Percentiles rank a stretch among this genome's conserved stretches.
phyloP scores from a whole-genome alignment of 129 eudicot genomes.

The Flaveria ramosissima region DNA sequence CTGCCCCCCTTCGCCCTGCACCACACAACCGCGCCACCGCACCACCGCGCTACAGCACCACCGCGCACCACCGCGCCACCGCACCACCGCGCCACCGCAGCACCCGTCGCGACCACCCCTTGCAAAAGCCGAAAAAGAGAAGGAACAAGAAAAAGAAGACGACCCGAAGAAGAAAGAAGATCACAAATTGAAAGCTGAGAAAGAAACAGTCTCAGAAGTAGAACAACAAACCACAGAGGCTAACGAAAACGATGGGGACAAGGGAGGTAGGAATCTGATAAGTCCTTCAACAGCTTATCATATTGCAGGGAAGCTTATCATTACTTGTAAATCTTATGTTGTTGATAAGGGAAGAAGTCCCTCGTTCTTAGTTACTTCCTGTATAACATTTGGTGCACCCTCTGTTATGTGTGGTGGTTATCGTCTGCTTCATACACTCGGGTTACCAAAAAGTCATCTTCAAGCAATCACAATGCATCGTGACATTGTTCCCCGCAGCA shows the following conservation, averaged over 20 bases:
- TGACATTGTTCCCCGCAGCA: constrained; percentile 96
- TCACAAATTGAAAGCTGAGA: constrained; percentile 9
- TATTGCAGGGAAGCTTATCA: constrained; percentile 93
- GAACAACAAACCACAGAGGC: constrained; percentile 18
- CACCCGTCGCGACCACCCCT: no score
- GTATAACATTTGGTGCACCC: constrained; percentile 95
- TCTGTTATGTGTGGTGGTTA: constrained; percentile 96
- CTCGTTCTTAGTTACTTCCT: constrained; percentile 76
- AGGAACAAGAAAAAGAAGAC: constrained; percentile 35
- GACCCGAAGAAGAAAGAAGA: constrained; percentile 8
- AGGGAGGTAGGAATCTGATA: constrained; percentile 36
- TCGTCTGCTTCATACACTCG: constrained; percentile 62
- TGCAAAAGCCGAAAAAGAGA: constrained; percentile 51
- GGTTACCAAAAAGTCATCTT: constrained; percentile 74
- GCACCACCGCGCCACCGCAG: no score
- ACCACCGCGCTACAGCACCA: no score
- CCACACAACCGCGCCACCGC: no score
- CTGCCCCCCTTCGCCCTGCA: no score
- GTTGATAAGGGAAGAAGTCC: constrained; percentile 67
- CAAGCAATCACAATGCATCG: constrained; percentile 83
- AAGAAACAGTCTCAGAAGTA: constrained; percentile 25
- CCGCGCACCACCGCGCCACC: no score
- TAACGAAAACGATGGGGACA: constrained; percentile 27
- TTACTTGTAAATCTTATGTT: constrained; percentile 84
- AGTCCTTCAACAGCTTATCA: constrained; percentile 73